Percentiles rank a stretch among this genome's conserved stretches.
These are phyloP conservation scores for Entomortierella chlamydospora DNA, from an alignment of 192 early-diverging fungal species.

Conservation along the genomic window DNA sequence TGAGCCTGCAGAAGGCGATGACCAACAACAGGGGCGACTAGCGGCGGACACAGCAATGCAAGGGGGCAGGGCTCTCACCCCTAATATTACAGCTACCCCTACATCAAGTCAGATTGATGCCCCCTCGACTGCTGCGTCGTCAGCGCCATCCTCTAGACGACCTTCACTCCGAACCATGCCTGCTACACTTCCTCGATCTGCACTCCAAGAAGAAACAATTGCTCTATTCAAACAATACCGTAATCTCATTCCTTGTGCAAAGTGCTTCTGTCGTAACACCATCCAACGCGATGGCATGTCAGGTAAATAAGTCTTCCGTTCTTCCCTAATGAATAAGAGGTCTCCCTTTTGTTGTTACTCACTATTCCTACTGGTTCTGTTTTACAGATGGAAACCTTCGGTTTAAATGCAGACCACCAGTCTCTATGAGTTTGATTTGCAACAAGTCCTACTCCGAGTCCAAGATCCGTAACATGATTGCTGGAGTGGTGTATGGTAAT, in stretches of 20 bases:
- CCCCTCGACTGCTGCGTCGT: conserved; percentile 3
- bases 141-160: conserved; percentile 34
- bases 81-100: conserved; percentile 1
- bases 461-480: conserved; percentile 54
- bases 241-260: conserved; percentile 45
- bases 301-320: conserved; percentile 12
- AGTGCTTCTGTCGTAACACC: conserved; percentile 48
- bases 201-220: conserved; percentile 49
- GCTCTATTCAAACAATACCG: conserved; percentile 43
- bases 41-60: conserved; percentile 12
- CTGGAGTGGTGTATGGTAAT: conserved; percentile 41
- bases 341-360: not conserved
- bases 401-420: conserved; percentile 48
- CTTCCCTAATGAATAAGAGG: too few relatives aligned
- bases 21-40: not conserved
- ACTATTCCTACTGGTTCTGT: not conserved
- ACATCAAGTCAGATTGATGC: conserved; percentile 5
- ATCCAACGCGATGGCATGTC: conserved; percentile 56
- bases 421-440: conserved; percentile 50
- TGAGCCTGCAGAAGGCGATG: not conserved
- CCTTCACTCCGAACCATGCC: conserved; percentile 34
- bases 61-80: not conserved
- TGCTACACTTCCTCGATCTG: conserved; percentile 36
- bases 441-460: conserved; percentile 55
- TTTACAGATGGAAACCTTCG: conserved; percentile 40